These are phyloP conservation scores for Rhizopogon vinicolor DNA, from an alignment of 768 basidiomycete species.

Conservation along the genomic window DNA sequence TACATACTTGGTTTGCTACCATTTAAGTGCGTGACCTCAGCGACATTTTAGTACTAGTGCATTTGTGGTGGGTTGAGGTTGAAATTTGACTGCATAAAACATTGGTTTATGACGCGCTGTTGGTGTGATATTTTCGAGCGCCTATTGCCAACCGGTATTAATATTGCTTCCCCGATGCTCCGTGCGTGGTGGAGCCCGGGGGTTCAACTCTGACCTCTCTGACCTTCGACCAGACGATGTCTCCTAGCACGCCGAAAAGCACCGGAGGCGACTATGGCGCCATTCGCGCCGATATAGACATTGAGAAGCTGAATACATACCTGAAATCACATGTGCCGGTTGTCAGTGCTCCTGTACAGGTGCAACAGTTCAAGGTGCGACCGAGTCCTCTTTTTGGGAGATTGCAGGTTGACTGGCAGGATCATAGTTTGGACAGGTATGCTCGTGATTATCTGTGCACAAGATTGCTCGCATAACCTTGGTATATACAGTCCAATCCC, in stretches of 20 bases:
- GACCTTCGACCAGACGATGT: conserved; percentile 7
- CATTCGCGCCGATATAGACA: conserved; percentile 65
- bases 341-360: conserved; percentile 59
- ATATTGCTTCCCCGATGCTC: not conserved
- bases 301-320: conserved; percentile 60
- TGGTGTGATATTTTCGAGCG: not conserved
- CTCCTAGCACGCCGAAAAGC: conserved; percentile 30
- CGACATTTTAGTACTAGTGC: too few species aligned
- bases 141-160: not conserved
- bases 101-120: not conserved
- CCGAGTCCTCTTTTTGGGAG: not conserved
- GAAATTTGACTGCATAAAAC: not conserved
- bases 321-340: conserved; percentile 50
- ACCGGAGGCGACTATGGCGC: conserved; percentile 76
- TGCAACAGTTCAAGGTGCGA: conserved; percentile 92
- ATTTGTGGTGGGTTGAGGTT: conserved; percentile 1
- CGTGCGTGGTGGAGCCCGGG: not conserved
- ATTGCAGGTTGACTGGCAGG: not conserved
- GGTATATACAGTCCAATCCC: conserved; percentile 72
- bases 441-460: conserved; percentile 8
- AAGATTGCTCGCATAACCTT: conserved; percentile 1
- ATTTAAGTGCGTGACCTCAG: not conserved
- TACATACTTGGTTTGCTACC: too few species aligned
- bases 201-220: not conserved
- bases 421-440: conserved; percentile 85